Evolutionary conservation across 305 asterid genomes (phyloP), one percentile per base, ranked within the genome.

Genomic region (Fraxinus greggii): DNA sequence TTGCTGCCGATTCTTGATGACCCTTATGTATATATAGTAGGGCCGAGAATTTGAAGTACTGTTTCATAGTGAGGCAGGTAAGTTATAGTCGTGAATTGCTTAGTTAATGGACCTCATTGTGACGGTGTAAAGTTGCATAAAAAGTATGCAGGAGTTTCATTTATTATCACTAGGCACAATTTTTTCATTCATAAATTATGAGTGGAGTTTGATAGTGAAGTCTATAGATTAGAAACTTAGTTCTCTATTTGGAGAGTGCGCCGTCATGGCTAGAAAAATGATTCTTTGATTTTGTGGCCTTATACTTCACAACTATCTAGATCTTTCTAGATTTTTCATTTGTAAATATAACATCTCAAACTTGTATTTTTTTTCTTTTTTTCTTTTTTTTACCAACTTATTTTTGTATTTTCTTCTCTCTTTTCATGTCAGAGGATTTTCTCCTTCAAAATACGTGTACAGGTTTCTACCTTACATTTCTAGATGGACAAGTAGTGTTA

Each of bases 1-100:
- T 92, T 82, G 95, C 96, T 1, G 87, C 94, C 48, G 92, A 80
- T 86, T 85, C 94, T 51, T 88, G 89, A 84, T 89, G 81, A 82
- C 32, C 77, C 63, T 19, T 84, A 42, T 89, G 92, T 89, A 86
- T 81, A 89, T 90, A 90, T 73, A 73, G 75, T 65, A 83, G 28
- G 12, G 5, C 29, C 82, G 70, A 78, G 65, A 72, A 73, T 76
- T 26, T 72, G 80, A 72, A 76, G 72, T 80, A 83, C 61, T 51
- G 70, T 80, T 33, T 24, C 79, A 19, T 73, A 69, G 79, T 42
- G 85, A 85, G 84, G 75, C 72, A 72, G 88, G 61, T 72, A 72
- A 78, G 72, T 82, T 61, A 61, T 24, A 61, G 72, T 61, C 32
- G 17, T 61, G 32, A 61, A 23, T 32, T 23, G 17, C 32, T 24